Evolutionary conservation across 2,329 filamentous ascomycete species (phyloP), one percentile per base, ranked within the genome.

Genomic region (Stemphylium vesicarium): DNA sequence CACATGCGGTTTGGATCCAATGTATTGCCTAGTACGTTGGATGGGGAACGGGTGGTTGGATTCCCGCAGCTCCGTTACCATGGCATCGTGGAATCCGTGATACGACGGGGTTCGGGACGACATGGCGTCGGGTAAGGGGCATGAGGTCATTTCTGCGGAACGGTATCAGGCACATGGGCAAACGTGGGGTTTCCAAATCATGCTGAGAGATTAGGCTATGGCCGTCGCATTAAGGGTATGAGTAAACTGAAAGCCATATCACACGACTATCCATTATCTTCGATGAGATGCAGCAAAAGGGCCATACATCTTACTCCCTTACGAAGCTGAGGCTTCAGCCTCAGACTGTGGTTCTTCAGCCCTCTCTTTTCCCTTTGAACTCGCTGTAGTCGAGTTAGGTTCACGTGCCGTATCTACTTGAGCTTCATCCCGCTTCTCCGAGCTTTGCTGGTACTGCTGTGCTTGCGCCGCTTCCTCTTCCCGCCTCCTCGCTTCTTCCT

Each of bases 361-460:
- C 32, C 31, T 66, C 42, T 63, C 61, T 45, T 67, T 66, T 15
- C 63, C 65, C 49, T 68, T 66, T 10, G 42, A 53, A 39, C 47
- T 59, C 36, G 26, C 7, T 29, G 26, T 36, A 32, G 31, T 36
- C 26, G 24, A 13, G 13, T 32, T 50, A 12, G 44, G 9, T 6
- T 47, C 38, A 24, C 45, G 18, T n/a, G 29, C 42, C 16, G 20
- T 29, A n/a, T 51, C 53, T 12, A 11, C 39, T 49, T 39, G 53
- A 26, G 50, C 54, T 38, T 65, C 62, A 43, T 60, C 38, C 20
- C 53, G 53, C 20, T 54, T 55, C 24, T 54, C 47, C 20, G 53
- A 35, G 11, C 22, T 31, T 12, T 37, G 37, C 22, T 35, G 47
- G 24, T 50, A 39, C 32, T 49, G 32, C 33, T 45, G n/a, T 49